Base-by-base conservation (phyloP, 2,329 filamentous ascomycete species). In the Colletotrichum simmondsii region DNA sequence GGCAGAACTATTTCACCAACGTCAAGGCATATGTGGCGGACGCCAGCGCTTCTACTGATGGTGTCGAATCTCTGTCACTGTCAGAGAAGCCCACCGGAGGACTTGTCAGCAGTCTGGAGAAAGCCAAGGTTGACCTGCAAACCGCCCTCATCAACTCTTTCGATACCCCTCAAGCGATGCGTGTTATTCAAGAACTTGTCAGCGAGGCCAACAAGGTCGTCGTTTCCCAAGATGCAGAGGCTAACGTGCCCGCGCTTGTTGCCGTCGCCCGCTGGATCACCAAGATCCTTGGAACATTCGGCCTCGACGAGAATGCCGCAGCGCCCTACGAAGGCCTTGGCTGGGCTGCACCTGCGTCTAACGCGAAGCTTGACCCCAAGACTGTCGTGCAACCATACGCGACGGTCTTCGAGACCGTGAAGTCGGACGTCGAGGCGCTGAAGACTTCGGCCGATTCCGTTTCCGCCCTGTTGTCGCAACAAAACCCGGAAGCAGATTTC, bases 121-220 rank as follows among this genome's bases (percentile, higher is more conserved):
- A 89, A 71, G 88, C 89, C 11, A 86, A 91, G 81, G 80, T 83
- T 53, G 89, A 90, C 28, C 80, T 90, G 35, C 82, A 89, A 42
- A 79, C 81, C 1, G 92, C 93, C 2, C 87, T 98, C 19, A 88
- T 88, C 76, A 95, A 97, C 83, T 98, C 95, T 0, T 97, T 98
- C 81, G 93, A 98, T 82, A 98, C 95, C 0, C 91, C 94, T 1
- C 85, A 87, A 63, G 94, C 92, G 5, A 95, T 98, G 93, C 89
- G 90, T 61, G 85, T 91, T n/a, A 92, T 98, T 59, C 90, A 92
- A 2, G 91, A 94, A 68, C 85, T 98, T 28, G 92, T 98, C 74
- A 93, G 92, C 60, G 90, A 93, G 54, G 93, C 93, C 79, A 98
- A 98, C 82, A 85, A 88, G 65, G 82, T 85, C 16, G 84, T 86